A percentile compares a stretch with the other conserved stretches of the same genome.
phyloP scores from a whole-genome alignment of 2,329 filamentous ascomycete species.

The Sclerotinia minor region DNA sequence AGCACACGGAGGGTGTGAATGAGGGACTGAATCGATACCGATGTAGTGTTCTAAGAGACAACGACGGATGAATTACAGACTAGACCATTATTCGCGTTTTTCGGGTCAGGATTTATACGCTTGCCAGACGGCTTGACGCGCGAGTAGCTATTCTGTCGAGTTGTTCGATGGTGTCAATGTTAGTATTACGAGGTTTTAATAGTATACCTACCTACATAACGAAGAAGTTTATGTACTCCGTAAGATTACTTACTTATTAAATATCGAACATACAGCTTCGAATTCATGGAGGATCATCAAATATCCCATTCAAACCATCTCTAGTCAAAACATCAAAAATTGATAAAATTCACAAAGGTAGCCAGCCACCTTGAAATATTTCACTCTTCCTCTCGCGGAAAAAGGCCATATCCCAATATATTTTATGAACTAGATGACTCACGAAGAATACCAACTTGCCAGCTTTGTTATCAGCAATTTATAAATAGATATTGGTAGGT shows the following conservation, averaged over 20 bases:
- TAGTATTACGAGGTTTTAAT: too few relatives aligned
- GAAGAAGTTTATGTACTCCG: not conserved
- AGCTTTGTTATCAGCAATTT: not conserved
- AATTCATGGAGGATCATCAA: slow-evolving; percentile 14
- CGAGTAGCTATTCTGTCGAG: not conserved
- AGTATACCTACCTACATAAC: too few relatives aligned
- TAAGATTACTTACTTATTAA: not conserved
- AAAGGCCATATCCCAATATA: not conserved
- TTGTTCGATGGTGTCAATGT: too few relatives aligned
- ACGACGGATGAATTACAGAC: slow-evolving; percentile 2
- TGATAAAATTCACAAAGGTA: slow-evolving; percentile 14
- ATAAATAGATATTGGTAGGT: not conserved
- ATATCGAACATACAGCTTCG: slow-evolving; percentile 24
- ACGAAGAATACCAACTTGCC: slow-evolving; percentile 11
- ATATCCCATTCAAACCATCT: not conserved
- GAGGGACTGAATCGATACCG: slow-evolving; percentile 4
- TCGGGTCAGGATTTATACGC: slow-evolving; percentile 2
- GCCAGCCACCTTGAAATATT: slow-evolving; percentile 11
- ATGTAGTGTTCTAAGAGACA: slow-evolving; percentile 10
- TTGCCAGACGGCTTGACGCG: slow-evolving; percentile 1
- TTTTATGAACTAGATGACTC: slow-evolving; percentile 13
- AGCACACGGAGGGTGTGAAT: too few relatives aligned
- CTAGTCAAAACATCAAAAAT: not conserved
- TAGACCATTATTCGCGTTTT: slow-evolving; percentile 7
- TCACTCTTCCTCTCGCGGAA: slow-evolving; percentile 3